Base-by-base conservation (phyloP, 768 basidiomycete genomes). In the Boletus tylopilopsis region DNA sequence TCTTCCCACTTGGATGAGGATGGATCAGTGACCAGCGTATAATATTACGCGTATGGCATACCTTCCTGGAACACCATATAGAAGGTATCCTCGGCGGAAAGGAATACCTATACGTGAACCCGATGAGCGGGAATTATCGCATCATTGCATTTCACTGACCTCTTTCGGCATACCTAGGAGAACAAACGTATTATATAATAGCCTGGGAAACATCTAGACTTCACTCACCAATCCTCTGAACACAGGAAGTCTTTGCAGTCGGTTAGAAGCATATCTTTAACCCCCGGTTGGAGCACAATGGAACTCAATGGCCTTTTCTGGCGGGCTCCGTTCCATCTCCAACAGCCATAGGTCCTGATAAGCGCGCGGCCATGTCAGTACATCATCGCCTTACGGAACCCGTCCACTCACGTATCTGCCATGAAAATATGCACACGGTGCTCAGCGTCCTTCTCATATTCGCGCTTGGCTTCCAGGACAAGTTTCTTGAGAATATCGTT, bases 251-350 rank as follows among this genome's bases (percentile, higher is more conserved):
- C 89, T 60, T 79, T 88, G 74, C 90, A 91, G 67, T 94, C 90
- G 10, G 84, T 80, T 21, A 92, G 72, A 50, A 92, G 81, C 89
- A 93, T 93, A 64, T 93, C 91, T 61, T 91, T 91, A 9, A 92
- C 88, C 36, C 87, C 89, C 5, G 90, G 88, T 58, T 92, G 89
- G 11, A 93, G 76, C 13, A 93, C 90, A 53, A 94, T 92, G n/a
- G 90, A 92, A 60, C 85, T 88, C 85, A 94, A 86, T 0, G 91
- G 90, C 27, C 90, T 79, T 68, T 94, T 94, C 60, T 91, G 87
- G 42, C 89, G 78, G 6, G 90, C 87, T 36, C 89, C 90, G 58
- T 90, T 92, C 85, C 88, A 91, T 49, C 88, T 76, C 91, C 91
- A 94, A 60, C 83, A 82, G 2, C 77, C 78, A 59, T 86, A 86